These are phyloP conservation scores for Tripterygium wilfordii DNA, from an alignment of 177 flowering plant species.

Conservation along the genomic window DNA sequence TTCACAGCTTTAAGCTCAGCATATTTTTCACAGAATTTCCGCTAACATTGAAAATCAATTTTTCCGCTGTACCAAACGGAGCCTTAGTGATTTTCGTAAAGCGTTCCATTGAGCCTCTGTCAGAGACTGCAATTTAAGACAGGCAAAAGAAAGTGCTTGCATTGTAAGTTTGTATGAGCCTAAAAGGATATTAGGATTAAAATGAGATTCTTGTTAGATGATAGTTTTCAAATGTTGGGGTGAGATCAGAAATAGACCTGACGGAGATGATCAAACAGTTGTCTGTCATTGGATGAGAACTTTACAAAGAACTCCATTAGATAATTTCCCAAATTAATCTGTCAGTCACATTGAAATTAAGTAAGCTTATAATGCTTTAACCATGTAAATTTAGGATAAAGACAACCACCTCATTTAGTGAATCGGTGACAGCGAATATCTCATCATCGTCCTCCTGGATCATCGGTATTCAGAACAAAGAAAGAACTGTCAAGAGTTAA, in stretches of 20 bases:
- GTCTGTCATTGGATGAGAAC: conserved; percentile 42
- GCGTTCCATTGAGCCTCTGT: conserved; percentile 48
- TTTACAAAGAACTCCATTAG: conserved; percentile 58
- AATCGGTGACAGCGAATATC: conserved; percentile 46
- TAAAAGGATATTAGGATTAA: no score
- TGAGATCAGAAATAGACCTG: conserved; percentile 46
- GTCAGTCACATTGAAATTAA: conserved; percentile 17
- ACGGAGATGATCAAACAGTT: conserved; percentile 54
- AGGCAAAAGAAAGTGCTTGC: neutral
- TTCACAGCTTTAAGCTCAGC: no score
- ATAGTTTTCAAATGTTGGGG: neutral
- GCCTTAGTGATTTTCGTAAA: conserved; percentile 32
- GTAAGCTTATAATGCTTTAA: no score
- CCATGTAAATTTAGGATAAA: neutral
- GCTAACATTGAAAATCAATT: no score
- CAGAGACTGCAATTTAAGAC: conserved; percentile 49
- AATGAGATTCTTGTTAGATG: no score
- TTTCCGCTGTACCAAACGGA: no score
- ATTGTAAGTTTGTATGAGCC: no score
- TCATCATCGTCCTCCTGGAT: conserved; percentile 62
- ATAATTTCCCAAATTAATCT: conserved; percentile 69
- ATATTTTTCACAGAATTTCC: no score
- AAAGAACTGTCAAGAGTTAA: no score
- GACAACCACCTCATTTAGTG: conserved; percentile 73
- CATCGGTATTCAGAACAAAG: conserved; percentile 19